Percentiles rank a stretch among this genome's conserved stretches.
These are phyloP conservation scores for Artemisia tridentata DNA, from an alignment of 129 eudicot genomes.

Conservation along the genomic window DNA sequence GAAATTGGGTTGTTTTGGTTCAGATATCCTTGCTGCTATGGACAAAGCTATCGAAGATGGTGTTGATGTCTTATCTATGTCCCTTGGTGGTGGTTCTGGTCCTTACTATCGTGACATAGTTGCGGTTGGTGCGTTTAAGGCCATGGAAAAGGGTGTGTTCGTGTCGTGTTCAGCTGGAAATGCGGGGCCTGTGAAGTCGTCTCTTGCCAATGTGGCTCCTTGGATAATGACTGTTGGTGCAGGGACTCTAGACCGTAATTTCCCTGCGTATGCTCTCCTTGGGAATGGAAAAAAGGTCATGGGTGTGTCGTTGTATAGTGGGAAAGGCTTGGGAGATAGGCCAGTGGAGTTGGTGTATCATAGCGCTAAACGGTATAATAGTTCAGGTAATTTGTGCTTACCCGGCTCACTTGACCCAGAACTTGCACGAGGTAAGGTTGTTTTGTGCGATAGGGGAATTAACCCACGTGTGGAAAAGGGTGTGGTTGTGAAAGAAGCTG, in stretches of 20 bases:
- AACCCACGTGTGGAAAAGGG: conserved; percentile 57
- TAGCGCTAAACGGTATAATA: conserved; percentile 29
- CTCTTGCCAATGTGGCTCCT: conserved; percentile 62
- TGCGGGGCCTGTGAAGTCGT: conserved; percentile 50
- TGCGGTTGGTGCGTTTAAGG: conserved; percentile 65
- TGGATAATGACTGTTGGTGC: conserved; percentile 89
- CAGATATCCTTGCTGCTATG: conserved; percentile 69
- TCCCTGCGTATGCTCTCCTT: conserved; percentile 43
- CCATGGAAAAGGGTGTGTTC: conserved; percentile 45
- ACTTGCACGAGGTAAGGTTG: conserved; percentile 59
- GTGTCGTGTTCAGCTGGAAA: conserved; percentile 69
- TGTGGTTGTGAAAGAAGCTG: conserved; percentile 53
- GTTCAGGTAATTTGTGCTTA: conserved; percentile 9
- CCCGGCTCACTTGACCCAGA: conserved; percentile 35
- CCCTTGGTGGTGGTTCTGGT: conserved; percentile 47
- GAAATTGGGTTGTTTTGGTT: conserved; percentile 49
- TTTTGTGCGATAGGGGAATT: conserved; percentile 55
- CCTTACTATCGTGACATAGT: conserved; percentile 50
- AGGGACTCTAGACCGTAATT: conserved; percentile 54
- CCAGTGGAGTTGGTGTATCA: conserved; percentile 43
- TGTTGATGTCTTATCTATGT: conserved; percentile 58
- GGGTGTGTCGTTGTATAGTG: conserved; percentile 53
- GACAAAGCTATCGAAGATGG: conserved; percentile 65
- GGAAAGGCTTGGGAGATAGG: conserved; percentile 36
- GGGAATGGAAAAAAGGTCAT: conserved; percentile 42